Percentiles rank a stretch among this genome's conserved stretches.
Evolutionary conservation across 768 basidiomycete species (phyloP).

Genomic region (Leccinum truebloodii): DNA sequence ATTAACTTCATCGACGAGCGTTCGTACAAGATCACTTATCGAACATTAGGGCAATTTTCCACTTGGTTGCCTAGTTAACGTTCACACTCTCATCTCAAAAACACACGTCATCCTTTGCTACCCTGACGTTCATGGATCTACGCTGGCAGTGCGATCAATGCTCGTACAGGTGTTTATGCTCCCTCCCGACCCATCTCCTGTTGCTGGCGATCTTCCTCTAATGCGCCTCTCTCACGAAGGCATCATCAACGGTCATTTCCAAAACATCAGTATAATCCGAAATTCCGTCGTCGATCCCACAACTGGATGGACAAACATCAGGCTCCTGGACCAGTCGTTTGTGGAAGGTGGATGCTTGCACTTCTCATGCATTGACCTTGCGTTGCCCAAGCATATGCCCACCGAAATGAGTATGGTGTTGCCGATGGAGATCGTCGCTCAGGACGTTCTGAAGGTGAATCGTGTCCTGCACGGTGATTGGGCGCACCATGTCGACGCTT

Average conservation of each 20-base stretch:
- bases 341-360: not conserved
- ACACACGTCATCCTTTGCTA: not conserved
- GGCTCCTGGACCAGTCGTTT: not conserved
- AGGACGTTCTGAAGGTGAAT: not conserved
- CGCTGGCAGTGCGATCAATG: not conserved
- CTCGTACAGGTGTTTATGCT: not conserved
- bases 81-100: not conserved
- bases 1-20: not conserved
- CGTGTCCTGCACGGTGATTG: not conserved
- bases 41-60: not conserved
- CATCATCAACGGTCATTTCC: not conserved
- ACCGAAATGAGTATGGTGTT: not conserved
- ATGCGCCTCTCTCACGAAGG: constrained; percentile 5
- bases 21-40: not conserved
- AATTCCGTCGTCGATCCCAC: not conserved
- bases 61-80: not conserved
- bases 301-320: not conserved
- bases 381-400: not conserved
- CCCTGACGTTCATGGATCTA: not conserved
- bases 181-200: not conserved
- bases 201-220: not conserved
- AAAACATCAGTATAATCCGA: not conserved
- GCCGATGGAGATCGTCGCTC: not conserved
- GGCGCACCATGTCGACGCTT: not conserved
- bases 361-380: constrained; percentile 1